A percentile compares a stretch with the other conserved stretches of the same genome.
phyloP scores from a whole-genome alignment of 2,329 filamentous ascomycete genomes.

The Penicillium aurantiogriseum region DNA sequence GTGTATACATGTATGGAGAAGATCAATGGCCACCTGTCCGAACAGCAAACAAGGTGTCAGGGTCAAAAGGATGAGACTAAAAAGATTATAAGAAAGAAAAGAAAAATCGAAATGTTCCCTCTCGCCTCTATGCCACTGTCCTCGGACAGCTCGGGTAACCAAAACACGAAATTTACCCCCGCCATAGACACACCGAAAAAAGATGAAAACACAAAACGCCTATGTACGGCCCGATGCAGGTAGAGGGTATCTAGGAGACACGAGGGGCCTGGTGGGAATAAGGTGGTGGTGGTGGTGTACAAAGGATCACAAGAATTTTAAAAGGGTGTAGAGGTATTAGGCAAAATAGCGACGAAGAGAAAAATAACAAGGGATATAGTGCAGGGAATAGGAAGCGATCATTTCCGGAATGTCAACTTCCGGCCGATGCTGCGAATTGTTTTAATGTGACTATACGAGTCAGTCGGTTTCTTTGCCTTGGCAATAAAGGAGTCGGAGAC shows the following conservation, averaged over 20 bases:
- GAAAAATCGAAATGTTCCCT: constrained; percentile 19
- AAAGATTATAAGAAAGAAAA: not conserved
- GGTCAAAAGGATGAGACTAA: not conserved
- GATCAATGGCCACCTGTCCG: not conserved
- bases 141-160: not conserved
- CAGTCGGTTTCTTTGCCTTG: constrained; percentile 4
- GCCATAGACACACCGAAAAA: constrained; percentile 3
- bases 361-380: not conserved
- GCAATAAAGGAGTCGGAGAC: not conserved
- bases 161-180: constrained; percentile 2
- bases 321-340: constrained; percentile 6
- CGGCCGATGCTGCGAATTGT: constrained; percentile 40
- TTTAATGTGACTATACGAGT: constrained; percentile 27
- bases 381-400: constrained; percentile 6
- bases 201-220: constrained; percentile 18
- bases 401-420: constrained; percentile 33
- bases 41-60: not conserved
- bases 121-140: constrained; percentile 13
- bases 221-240: constrained; percentile 25
- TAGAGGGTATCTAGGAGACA: constrained; percentile 26
- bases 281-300: constrained; percentile 5
- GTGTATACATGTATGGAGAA: not conserved
- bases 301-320: constrained; percentile 2
- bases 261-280: constrained; percentile 2
- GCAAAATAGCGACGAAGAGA: constrained; percentile 2